Conservation (phyloP, 2,329 filamentous ascomycete species). For the Claviceps citrina region DNA sequence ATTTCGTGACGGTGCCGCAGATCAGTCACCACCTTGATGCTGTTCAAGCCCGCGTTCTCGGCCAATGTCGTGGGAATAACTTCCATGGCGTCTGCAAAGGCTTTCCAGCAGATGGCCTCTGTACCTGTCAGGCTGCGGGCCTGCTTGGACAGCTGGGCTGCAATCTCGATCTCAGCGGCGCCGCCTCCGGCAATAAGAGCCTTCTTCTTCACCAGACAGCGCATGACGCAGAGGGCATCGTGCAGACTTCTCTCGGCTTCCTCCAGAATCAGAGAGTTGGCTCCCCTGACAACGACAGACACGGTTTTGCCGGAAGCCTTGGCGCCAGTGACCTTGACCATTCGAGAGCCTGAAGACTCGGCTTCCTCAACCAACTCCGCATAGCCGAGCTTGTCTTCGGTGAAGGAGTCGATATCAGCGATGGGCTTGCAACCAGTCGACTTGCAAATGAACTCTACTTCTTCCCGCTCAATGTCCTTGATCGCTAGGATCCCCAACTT, state of each 20-base stretch:
- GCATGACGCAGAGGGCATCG: slow-evolving; percentile 93
- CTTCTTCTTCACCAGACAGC: slow-evolving; percentile 97
- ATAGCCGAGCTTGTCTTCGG: slow-evolving; percentile 90
- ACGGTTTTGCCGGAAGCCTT: slow-evolving; percentile 76
- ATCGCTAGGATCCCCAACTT: slow-evolving; percentile 90
- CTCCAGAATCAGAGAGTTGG: slow-evolving; percentile 86
- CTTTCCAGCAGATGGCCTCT: slow-evolving; percentile 97
- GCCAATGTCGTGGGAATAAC: slow-evolving; percentile 92
- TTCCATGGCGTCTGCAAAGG: slow-evolving; percentile 94
- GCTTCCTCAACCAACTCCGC: slow-evolving; percentile 91
- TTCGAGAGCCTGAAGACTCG: slow-evolving; percentile 70
- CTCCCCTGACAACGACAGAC: slow-evolving; percentile 84
- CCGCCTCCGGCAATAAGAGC: slow-evolving; percentile 95
- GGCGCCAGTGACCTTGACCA: slow-evolving; percentile 89
- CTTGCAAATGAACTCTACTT: slow-evolving; percentile 99
- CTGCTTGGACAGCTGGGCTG: slow-evolving; percentile 68
- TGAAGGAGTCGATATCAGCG: slow-evolving; percentile 95
- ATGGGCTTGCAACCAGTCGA: slow-evolving; percentile 97
- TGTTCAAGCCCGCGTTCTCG: slow-evolving; percentile 94
- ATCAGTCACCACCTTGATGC: slow-evolving; percentile 96
- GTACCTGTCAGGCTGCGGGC: slow-evolving; percentile 75
- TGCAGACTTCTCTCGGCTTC: slow-evolving; percentile 94
- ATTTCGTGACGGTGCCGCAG: slow-evolving; percentile 85
- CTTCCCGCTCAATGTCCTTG: slow-evolving; percentile 96
- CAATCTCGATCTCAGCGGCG: slow-evolving; percentile 91